Percentiles rank a stretch among this genome's conserved stretches.
phyloP scores from a whole-genome alignment of 2,329 filamentous ascomycete species.

The Fusarium continuum region DNA sequence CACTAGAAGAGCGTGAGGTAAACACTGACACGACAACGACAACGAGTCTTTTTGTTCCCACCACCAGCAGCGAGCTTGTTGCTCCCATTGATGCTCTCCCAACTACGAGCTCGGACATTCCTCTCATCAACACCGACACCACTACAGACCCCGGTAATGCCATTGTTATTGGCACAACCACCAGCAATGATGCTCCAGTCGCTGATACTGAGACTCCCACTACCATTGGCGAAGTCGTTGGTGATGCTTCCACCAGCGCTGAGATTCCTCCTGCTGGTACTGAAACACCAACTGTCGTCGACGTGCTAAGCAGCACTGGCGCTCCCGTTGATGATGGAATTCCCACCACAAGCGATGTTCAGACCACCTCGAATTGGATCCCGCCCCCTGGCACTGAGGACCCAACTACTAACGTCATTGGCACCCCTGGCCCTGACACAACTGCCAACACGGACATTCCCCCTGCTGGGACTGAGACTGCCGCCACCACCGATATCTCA shows the following conservation, averaged over 20 bases:
- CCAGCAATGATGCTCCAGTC: not conserved
- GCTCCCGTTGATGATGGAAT: not conserved
- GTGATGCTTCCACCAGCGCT: not conserved
- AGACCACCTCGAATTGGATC: not conserved
- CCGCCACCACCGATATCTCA: too few species aligned
- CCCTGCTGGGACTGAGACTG: not conserved
- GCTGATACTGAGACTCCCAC: not conserved
- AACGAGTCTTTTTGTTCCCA: not conserved
- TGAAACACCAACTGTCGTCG: not conserved
- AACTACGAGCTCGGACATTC: not conserved
- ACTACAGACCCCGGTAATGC: not conserved
- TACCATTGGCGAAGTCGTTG: not conserved
- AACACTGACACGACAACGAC: not conserved
- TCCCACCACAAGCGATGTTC: not conserved
- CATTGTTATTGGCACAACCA: not conserved
- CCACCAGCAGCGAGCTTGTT: not conserved
- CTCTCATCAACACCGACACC: not conserved
- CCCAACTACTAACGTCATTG: not conserved
- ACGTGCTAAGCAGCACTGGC: not conserved
- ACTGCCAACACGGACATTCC: not conserved
- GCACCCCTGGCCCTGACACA: not conserved
- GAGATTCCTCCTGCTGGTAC: not conserved
- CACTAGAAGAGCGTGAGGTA: not conserved
- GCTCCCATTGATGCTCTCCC: not conserved
- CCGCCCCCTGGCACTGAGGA: not conserved